Evolutionary conservation across 192 early-diverging fungal species (phyloP).

Genomic region (Backusella westeae): DNA sequence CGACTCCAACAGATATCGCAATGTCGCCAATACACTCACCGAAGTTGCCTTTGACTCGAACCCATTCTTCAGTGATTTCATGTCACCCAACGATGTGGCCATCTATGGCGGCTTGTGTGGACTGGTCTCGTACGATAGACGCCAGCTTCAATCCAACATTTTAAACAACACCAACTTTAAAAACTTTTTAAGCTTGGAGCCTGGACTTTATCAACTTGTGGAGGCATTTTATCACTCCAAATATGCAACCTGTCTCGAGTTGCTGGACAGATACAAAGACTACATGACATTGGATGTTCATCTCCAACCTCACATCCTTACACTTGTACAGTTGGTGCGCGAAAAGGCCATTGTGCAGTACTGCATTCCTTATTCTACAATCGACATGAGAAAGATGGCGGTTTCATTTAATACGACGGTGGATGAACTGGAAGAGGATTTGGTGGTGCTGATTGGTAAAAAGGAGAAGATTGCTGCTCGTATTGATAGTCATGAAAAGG

Average conservation of each 20-base stretch:
- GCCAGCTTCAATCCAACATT: constrained; percentile 66
- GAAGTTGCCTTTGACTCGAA: constrained; percentile 55
- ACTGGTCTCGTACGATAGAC: constrained; percentile 71
- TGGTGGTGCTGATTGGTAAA: constrained; percentile 67
- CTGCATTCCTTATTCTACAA: constrained; percentile 73
- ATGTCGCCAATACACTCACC: constrained; percentile 61
- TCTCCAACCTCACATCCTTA: constrained; percentile 67
- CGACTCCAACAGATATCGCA: constrained; percentile 57
- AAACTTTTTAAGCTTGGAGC: constrained; percentile 81
- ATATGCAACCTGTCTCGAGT: constrained; percentile 64
- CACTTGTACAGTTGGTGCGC: constrained; percentile 66
- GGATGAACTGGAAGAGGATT: constrained; percentile 61
- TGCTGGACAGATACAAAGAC: constrained; percentile 56
- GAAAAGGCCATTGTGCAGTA: constrained; percentile 81
- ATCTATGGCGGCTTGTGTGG: constrained; percentile 78
- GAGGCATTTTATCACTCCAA: constrained; percentile 74
- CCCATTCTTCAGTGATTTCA: constrained; percentile 44
- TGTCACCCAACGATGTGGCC: constrained; percentile 77
- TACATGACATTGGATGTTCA: constrained; percentile 60
- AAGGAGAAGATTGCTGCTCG: constrained; percentile 66
- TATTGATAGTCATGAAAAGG: constrained; percentile 89
- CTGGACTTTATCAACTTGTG: constrained; percentile 71
- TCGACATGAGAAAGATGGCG: constrained; percentile 81
- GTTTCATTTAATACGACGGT: constrained; percentile 63
- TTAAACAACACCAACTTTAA: constrained; percentile 75